Base-by-base conservation (phyloP, 192 early-diverging fungal species). In the Entrophospora sp. region DNA sequence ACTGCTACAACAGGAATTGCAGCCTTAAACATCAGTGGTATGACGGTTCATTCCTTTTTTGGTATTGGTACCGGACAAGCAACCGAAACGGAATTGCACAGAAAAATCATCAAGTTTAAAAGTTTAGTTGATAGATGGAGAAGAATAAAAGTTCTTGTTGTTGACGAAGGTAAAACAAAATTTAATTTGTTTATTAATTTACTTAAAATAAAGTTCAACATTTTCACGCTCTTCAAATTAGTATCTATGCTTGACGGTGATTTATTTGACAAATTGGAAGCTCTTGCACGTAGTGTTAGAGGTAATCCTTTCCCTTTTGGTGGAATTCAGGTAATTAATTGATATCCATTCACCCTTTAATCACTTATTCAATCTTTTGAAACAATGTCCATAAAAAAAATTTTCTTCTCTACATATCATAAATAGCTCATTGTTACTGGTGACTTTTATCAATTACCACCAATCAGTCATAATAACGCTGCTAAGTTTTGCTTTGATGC, bases 381-480 rank as follows among this genome's bases (percentile, higher is more conserved):
- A 22, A 16, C 27, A 44, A 1, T 62, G 3, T 27, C 13, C n/a
- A 8, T 1, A 1, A 32, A 40, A 43, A 42, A 61, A 40, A 42
- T 37, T 37, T 40, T 9, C 6, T 40, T 40, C 6, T 6, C 14
- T 40, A 40, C 14, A 14, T 9, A 9, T 6, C 38, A 5, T 36
- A 4, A 16, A 13, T 68, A 75, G 74, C 20, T 76, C 2, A 67
- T 76, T 2, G 22, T 76, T 13, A 87, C 89, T 0, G 90, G 90
- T 6, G 90, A 92, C 34, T 92, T 92, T 58, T 92, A 86, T 69
- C 90, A 91, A 68, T 73, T 91, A 24, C 90, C 90, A 32, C 90
- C 90, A 2, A 87, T 91, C 6, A 66, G 79, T 5, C 73, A 76
- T 36, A 58, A 57, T 28, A 64, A 46, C 2, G 37, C 32, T 6